Evolutionary conservation across 2,329 filamentous ascomycete genomes (phyloP).

Genomic region (Phialemoniopsis sp.): DNA sequence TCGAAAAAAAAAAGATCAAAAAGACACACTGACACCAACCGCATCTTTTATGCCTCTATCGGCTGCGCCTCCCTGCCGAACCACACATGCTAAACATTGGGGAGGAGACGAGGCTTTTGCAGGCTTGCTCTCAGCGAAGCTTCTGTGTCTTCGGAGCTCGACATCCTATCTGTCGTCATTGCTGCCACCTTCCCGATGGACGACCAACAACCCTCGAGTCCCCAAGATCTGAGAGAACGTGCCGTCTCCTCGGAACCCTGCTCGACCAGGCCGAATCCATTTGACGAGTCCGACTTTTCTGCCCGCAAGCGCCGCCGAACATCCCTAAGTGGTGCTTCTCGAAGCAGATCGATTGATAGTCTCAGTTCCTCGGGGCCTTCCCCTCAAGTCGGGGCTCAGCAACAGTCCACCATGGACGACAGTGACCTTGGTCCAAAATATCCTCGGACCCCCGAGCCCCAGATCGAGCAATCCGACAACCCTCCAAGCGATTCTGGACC

Average conservation of each 20-base stretch:
- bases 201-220: conserved; percentile 42
- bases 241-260: conserved; percentile 59
- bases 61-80: conserved; percentile 17
- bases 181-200: conserved; percentile 47
- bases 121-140: conserved; percentile 50
- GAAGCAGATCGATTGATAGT: conserved; percentile 47
- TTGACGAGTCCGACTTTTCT: conserved; percentile 52
- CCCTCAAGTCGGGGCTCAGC: conserved; percentile 10
- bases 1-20: conserved; percentile 7
- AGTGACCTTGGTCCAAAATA: conserved; percentile 19
- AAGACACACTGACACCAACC: conserved; percentile 1
- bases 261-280: conserved; percentile 60
- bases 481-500: conserved; percentile 39
- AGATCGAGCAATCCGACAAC: conserved; percentile 20
- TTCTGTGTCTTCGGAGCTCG: conserved; percentile 43
- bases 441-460: conserved; percentile 38
- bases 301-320: conserved; percentile 61
- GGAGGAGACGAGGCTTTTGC: conserved; percentile 38
- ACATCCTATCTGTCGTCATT: conserved; percentile 30
- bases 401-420: conserved; percentile 34
- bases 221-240: conserved; percentile 51
- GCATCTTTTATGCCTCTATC: conserved; percentile 6
- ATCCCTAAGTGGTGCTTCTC: conserved; percentile 47
- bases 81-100: conserved; percentile 54
- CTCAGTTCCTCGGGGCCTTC: conserved; percentile 17